phyloP scores from a whole-genome alignment of 1,284 basidiomycete genomes.

The Mixia osmundae region DNA sequence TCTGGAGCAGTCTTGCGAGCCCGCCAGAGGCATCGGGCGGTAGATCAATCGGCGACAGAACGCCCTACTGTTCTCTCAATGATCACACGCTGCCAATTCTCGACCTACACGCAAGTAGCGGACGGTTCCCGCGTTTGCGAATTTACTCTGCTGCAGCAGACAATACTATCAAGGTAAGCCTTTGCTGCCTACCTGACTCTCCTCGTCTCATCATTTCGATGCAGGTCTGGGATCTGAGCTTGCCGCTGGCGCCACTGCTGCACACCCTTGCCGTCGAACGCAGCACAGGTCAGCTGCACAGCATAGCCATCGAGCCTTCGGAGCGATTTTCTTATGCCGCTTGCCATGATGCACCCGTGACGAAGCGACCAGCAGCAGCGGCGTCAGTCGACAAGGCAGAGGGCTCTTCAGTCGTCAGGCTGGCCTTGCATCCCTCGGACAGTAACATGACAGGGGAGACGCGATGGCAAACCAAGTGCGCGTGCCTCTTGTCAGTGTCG shows the following conservation, averaged over 20 bases:
- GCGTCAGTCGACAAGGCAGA: not conserved
- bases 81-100: slow-evolving; percentile 82
- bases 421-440: not conserved
- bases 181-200: slow-evolving; percentile 1
- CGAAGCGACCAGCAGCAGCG: not conserved
- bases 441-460: not conserved
- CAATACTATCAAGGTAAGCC: slow-evolving; percentile 63
- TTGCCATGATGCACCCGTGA: not conserved
- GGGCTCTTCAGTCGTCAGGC: not conserved
- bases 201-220: slow-evolving; percentile 17
- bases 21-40: slow-evolving; percentile 2
- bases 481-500: not conserved
- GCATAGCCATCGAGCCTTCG: slow-evolving; percentile 51
- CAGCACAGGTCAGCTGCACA: slow-evolving; percentile 32
- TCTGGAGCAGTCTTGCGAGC: slow-evolving; percentile 10
- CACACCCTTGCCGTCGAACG: slow-evolving; percentile 41
- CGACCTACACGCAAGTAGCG: slow-evolving; percentile 52
- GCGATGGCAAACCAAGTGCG: not conserved
- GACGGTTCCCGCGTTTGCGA: slow-evolving; percentile 43
- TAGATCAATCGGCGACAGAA: slow-evolving; percentile 11
- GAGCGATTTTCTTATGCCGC: slow-evolving; percentile 75
- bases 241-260: slow-evolving; percentile 35
- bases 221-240: slow-evolving; percentile 54
- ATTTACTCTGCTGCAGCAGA: slow-evolving; percentile 63
- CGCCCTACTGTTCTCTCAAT: slow-evolving; percentile 53